A percentile compares a stretch with the other conserved stretches of the same genome.
Conservation (phyloP, 2,329 filamentous ascomycete species). For the Pyrenophora graminea region DNA sequence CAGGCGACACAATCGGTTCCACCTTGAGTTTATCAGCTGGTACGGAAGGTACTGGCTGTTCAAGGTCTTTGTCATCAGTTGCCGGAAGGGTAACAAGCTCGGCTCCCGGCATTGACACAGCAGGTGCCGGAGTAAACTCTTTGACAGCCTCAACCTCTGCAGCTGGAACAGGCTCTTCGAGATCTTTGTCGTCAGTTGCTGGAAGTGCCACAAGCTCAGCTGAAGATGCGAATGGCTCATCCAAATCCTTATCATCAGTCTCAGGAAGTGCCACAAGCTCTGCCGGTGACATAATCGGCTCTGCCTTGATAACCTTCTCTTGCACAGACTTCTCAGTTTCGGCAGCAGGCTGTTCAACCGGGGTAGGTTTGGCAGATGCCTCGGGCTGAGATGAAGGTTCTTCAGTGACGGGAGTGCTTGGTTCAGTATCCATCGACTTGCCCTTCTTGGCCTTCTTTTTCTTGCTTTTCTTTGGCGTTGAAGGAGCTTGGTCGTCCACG, state of each 20-base stretch:
- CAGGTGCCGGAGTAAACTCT: neutral
- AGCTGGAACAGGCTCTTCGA: neutral
- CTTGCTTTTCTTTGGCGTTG: constrained; percentile 26
- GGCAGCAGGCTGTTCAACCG: neutral
- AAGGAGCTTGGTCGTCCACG: constrained; percentile 12
- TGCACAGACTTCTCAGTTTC: constrained; percentile 1
- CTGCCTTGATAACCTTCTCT: neutral
- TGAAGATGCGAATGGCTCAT: neutral
- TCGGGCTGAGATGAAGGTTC: constrained; percentile 1
- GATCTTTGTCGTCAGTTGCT: neutral
- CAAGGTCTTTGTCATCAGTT: neutral
- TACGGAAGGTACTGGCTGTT: too few species aligned
- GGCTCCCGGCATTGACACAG: too few species aligned
- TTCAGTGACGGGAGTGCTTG: constrained; percentile 17
- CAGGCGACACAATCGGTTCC: neutral
- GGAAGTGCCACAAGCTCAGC: constrained; percentile 1
- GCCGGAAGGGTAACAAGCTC: neutral
- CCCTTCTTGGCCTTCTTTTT: constrained; percentile 34
- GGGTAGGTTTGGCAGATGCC: neutral
- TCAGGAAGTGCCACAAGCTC: constrained; percentile 9
- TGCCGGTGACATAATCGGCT: neutral
- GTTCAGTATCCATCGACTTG: constrained; percentile 16
- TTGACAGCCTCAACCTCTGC: neutral
- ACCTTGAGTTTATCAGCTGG: neutral
- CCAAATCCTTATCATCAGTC: constrained; percentile 3